phyloP scores from a whole-genome alignment of 2,329 filamentous ascomycete species.

The Colletotrichum sp. region DNA sequence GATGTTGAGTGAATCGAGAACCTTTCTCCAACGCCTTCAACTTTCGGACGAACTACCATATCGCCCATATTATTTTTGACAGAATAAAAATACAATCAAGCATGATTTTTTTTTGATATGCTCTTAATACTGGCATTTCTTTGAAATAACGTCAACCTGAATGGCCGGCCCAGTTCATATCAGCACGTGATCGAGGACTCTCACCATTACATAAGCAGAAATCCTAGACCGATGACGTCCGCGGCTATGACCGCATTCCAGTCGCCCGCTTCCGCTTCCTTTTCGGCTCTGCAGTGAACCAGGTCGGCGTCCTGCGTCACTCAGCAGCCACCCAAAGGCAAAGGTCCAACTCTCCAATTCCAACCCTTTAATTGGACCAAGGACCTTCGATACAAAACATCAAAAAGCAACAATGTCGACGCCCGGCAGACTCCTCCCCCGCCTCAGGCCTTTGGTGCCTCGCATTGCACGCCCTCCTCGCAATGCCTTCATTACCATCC shows the following conservation, averaged over 20 bases:
- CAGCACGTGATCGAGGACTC: background rate
- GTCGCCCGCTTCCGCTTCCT: background rate
- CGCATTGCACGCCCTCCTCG: conserved; percentile 28
- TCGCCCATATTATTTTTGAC: no score
- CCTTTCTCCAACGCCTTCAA: background rate
- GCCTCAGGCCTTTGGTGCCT: conserved; percentile 31
- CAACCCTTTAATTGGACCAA: background rate
- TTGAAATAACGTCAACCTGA: background rate
- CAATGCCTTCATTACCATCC: conserved; percentile 27
- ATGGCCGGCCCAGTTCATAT: background rate
- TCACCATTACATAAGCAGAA: background rate
- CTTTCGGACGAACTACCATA: background rate
- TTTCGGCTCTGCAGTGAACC: conserved; percentile 5
- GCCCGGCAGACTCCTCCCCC: conserved; percentile 31
- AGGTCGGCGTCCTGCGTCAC: conserved; percentile 6
- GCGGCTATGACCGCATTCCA: conserved; percentile 25
- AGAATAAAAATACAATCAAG: no score
- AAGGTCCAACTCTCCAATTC: background rate
- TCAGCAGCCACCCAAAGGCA: background rate
- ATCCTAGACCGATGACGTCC: conserved; percentile 34
- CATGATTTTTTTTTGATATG: background rate
- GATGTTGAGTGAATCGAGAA: background rate
- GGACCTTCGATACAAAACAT: background rate
- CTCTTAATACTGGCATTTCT: background rate
- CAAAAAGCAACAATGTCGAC: conserved; percentile 35